Percentiles rank a stretch among this genome's conserved stretches.
phyloP scores from a whole-genome alignment of 108 stramenopile genomes.

The Nitzschia sp. region DNA sequence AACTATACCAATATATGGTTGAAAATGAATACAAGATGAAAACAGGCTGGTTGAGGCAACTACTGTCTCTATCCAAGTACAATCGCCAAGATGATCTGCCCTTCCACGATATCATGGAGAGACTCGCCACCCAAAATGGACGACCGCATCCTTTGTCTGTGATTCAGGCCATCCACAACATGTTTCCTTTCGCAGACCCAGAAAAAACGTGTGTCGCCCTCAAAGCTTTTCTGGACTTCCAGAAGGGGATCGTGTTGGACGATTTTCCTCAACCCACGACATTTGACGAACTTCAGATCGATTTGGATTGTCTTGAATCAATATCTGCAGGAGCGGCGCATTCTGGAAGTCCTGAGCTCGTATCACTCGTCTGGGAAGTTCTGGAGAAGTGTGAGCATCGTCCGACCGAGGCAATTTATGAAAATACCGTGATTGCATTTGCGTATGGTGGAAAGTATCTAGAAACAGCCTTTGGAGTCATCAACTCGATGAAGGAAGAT shows the following conservation, averaged over 20 bases:
- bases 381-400: constrained; percentile 50
- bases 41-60: constrained; percentile 21
- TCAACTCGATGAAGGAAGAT: constrained; percentile 65
- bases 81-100: constrained; percentile 42
- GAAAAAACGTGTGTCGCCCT: constrained; percentile 23
- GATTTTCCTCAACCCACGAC: not conserved
- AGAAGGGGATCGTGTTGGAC: not conserved
- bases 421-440: constrained; percentile 68
- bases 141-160: constrained; percentile 8
- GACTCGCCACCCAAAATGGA: constrained; percentile 7
- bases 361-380: constrained; percentile 63
- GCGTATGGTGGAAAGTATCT: constrained; percentile 20
- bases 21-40: constrained; percentile 23
- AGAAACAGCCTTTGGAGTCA: constrained; percentile 44
- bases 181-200: constrained; percentile 48
- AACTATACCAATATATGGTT: constrained; percentile 34
- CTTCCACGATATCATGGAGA: constrained; percentile 40
- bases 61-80: constrained; percentile 38
- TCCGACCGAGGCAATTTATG: constrained; percentile 65
- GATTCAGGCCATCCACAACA: constrained; percentile 40
- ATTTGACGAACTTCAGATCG: constrained; percentile 32
- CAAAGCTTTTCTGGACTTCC: constrained; percentile 22
- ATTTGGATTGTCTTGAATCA: constrained; percentile 51
- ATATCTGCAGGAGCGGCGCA: constrained; percentile 55
- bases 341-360: constrained; percentile 37